These are phyloP conservation scores for Aspergillus uvarum DNA, from an alignment of 2,329 filamentous ascomycete genomes.

Conservation along the genomic window DNA sequence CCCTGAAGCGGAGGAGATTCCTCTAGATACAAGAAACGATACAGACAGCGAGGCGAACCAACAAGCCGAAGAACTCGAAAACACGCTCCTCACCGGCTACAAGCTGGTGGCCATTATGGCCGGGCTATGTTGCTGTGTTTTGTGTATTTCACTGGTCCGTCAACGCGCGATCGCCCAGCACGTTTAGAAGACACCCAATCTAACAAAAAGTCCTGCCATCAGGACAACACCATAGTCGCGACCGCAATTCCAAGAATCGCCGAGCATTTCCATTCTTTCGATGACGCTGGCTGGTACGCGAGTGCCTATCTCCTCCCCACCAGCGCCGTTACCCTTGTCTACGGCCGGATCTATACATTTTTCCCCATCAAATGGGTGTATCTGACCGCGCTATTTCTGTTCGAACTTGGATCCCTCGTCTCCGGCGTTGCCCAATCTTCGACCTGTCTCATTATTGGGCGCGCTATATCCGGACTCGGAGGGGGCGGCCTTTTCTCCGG, in stretches of 20 bases:
- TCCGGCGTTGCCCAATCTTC: conserved; percentile 35
- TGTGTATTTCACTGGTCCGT: background rate
- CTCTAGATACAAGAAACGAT: background rate
- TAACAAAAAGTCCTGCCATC: background rate
- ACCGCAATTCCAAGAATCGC: conserved; percentile 43
- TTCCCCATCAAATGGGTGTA: conserved; percentile 39
- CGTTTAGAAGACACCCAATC: background rate
- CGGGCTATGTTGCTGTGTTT: background rate
- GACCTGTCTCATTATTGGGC: conserved; percentile 33
- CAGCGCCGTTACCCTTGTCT: conserved; percentile 37
- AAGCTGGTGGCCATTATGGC: background rate
- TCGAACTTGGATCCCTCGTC: conserved; percentile 37
- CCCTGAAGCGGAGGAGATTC: background rate
- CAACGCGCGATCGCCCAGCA: background rate
- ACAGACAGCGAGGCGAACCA: background rate
- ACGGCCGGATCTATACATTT: conserved; percentile 38
- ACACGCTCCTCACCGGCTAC: background rate
- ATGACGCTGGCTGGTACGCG: conserved; percentile 47
- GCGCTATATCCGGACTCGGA: conserved; percentile 37
- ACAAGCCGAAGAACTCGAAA: background rate
- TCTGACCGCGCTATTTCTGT: conserved; percentile 34
- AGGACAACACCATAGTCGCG: background rate
- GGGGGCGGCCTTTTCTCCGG: conserved; percentile 32
- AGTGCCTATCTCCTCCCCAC: conserved; percentile 40
- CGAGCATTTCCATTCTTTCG: conserved; percentile 42